Conservation (phyloP, 768 basidiomycete species). For the Termitomyces sp. region DNA sequence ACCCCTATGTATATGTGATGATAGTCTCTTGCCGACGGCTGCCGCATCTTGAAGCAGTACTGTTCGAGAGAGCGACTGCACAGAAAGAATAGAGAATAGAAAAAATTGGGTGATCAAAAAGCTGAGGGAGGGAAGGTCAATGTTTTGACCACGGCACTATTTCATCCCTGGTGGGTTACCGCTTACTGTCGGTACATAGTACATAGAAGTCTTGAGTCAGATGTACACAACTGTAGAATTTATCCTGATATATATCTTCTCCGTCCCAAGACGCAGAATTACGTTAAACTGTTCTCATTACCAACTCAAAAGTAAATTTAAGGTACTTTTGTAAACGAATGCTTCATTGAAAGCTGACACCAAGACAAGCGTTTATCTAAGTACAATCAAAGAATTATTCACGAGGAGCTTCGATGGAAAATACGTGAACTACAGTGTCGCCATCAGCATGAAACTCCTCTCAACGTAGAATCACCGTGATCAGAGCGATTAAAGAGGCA, state of each 20-base stretch:
- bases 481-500: conserved; percentile 85
- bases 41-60: not conserved
- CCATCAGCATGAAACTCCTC: conserved; percentile 87
- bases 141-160: no score
- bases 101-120: not conserved
- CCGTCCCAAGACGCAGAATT: no score
- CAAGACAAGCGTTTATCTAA: not conserved
- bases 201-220: no score
- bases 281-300: no score
- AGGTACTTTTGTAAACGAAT: not conserved
- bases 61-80: not conserved
- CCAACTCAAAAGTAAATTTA: not conserved
- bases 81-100: not conserved
- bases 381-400: not conserved
- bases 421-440: conserved; percentile 31
- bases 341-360: not conserved
- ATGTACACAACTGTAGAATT: no score
- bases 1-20: no score
- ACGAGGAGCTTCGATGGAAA: not conserved
- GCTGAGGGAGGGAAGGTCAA: no score
- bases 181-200: no score
- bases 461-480: conserved; percentile 63
- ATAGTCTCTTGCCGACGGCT: not conserved
- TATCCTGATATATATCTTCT: no score
- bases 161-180: no score